These are phyloP conservation scores for Aquilaria sinensis DNA, from an alignment of 345 rosid species.

Conservation along the genomic window DNA sequence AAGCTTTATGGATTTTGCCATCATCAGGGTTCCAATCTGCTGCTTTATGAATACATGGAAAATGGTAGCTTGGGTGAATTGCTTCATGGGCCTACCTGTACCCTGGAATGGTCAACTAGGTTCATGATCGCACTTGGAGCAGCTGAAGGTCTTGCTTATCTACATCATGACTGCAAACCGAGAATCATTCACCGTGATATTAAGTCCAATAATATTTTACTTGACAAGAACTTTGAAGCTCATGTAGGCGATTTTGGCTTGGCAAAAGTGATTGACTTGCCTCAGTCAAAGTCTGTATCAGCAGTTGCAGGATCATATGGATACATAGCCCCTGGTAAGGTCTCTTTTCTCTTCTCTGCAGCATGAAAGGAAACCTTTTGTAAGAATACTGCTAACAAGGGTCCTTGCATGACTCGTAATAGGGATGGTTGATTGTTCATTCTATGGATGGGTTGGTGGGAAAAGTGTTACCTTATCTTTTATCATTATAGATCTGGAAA, in stretches of 20 bases:
- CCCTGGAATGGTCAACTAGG: conserved; percentile 76
- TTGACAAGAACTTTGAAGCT: conserved; percentile 85
- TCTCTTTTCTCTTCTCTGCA: not conserved
- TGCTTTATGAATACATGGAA: conserved; percentile 82
- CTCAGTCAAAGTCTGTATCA: conserved; percentile 89
- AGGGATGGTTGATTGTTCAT: too few species aligned
- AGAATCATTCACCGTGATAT: conserved; percentile 92
- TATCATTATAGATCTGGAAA: too few species aligned
- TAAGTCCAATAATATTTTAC: conserved; percentile 86
- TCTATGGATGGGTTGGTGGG: too few species aligned
- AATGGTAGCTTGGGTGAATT: conserved; percentile 86
- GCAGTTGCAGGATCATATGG: conserved; percentile 99
- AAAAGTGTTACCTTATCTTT: too few species aligned
- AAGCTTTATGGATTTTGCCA: conserved; percentile 87
- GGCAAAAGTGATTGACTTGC: conserved; percentile 96
- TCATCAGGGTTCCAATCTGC: conserved; percentile 81
- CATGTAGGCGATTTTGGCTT: conserved; percentile 98
- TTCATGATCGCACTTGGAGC: conserved; percentile 88
- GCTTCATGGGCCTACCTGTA: conserved; percentile 57
- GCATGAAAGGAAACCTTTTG: too few species aligned
- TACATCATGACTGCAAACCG: conserved; percentile 96
- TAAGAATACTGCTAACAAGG: too few species aligned
- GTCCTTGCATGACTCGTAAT: too few species aligned
- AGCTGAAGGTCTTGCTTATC: conserved; percentile 92
- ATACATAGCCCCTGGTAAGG: conserved; percentile 95